Evolutionary conservation across 208 protist genomes (phyloP).

Genomic region (Leishmania lainsoni): DNA sequence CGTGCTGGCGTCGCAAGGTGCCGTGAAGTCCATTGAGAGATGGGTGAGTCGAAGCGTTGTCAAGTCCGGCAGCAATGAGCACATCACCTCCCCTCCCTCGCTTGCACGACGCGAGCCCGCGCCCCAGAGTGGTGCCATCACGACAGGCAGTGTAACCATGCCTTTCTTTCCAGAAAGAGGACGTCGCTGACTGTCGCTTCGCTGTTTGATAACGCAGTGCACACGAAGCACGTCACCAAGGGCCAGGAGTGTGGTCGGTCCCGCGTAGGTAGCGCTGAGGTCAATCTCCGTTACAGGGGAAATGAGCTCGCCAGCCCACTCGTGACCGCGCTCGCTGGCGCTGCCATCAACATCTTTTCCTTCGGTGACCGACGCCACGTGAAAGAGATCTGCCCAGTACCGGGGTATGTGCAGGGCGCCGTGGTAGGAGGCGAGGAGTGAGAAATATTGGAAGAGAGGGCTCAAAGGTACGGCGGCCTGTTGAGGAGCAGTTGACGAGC

Average conservation of each 20-base stretch:
- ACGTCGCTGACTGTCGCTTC: background rate
- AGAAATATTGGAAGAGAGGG: conserved; percentile 22
- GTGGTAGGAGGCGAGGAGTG: conserved; percentile 25
- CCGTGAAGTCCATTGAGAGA: conserved; percentile 19
- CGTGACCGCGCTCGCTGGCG: background rate
- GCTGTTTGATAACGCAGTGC: conserved; percentile 10
- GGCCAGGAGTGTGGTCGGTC: conserved; percentile 32
- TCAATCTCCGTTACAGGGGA: conserved; percentile 24
- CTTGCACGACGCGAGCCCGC: background rate
- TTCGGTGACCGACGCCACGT: background rate
- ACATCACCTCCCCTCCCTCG: conserved; percentile 10
- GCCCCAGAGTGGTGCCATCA: conserved; percentile 22
- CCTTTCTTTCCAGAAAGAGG: background rate
- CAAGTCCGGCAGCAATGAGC: conserved; percentile 27
- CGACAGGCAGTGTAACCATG: background rate
- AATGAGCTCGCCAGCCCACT: background rate
- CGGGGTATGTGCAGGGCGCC: conserved; percentile 17
- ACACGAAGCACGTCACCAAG: conserved; percentile 44
- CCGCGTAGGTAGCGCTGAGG: conserved; percentile 33
- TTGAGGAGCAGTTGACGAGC: background rate
- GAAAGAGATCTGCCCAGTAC: conserved; percentile 19
- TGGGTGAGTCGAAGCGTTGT: conserved; percentile 11
- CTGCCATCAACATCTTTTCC: background rate
- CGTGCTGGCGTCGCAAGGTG: background rate
- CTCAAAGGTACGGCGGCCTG: background rate